Conservation (phyloP, 768 basidiomycete species). For the Pleurotus eryngii region DNA sequence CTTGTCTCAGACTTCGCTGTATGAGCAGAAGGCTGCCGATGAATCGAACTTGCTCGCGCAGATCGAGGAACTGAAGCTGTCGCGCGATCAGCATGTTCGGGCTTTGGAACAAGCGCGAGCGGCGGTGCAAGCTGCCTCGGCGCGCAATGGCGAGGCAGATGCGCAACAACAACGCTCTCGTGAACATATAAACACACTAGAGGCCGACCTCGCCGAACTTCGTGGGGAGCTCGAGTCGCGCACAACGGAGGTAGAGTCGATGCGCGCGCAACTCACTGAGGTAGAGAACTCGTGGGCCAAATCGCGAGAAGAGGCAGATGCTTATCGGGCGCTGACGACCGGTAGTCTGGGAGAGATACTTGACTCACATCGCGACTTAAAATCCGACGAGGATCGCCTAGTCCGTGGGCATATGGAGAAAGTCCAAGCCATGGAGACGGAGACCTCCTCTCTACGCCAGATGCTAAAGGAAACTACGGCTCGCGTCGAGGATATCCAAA, state of each 20-base stretch:
- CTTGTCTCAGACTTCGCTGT: conserved; percentile 65
- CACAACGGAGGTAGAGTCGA: conserved; percentile 68
- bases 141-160: conserved; percentile 79
- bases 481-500: conserved; percentile 66
- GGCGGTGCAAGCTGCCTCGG: conserved; percentile 73
- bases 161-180: conserved; percentile 65
- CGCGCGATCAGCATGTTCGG: conserved; percentile 81
- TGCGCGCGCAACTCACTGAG: conserved; percentile 64
- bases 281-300: conserved; percentile 90
- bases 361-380: conserved; percentile 83
- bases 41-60: conserved; percentile 58
- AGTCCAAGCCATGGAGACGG: conserved; percentile 73
- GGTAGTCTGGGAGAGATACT: conserved; percentile 82
- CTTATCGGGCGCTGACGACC: conserved; percentile 82
- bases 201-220: conserved; percentile 74
- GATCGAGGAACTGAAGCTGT: conserved; percentile 65
- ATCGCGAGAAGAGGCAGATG: conserved; percentile 91
- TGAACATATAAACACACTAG: conserved; percentile 66
- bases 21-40: conserved; percentile 82
- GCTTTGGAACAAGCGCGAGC: conserved; percentile 82
- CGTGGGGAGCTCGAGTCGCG: conserved; percentile 79
- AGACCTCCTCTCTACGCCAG: conserved; percentile 69
- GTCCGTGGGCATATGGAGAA: conserved; percentile 79
- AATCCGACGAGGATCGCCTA: conserved; percentile 77
- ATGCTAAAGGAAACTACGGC: conserved; percentile 78